Evolutionary conservation across 768 basidiomycete species (phyloP), one percentile per base, ranked within the genome.

Genomic region (Pleurotus giganteus): DNA sequence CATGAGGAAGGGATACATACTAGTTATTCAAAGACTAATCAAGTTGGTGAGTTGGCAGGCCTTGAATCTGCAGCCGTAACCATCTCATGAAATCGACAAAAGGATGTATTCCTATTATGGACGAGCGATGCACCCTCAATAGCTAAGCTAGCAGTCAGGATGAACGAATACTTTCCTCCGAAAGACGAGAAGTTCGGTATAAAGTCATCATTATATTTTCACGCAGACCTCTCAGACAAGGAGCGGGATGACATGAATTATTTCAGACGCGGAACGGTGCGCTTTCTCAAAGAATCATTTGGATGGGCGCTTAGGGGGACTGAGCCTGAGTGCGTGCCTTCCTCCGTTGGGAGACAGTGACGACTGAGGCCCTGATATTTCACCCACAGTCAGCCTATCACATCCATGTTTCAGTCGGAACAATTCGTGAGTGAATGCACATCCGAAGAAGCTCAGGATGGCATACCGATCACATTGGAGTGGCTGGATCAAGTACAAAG

Each of bases 111-210:
- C 55, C 56, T 62, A n/a, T 51, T 68, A n/a, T 73, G 72, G 69
- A 61, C 66, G 3, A 50, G 56, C 19, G 47, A 55, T 19, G 56
- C 61, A 24, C 58, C 59, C 2, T 71, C 68, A 15, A 62, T 72
- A 50, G 56, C 66, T 4, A 65, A 71, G 29, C 72, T 73, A 53
- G 67, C 71, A 62, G 54, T 71, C 34, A 69, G 69, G 5, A 74
- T 75, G 58, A 70, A 76, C 41, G 70, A 76, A 60, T 79, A 78
- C 60, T 71, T 74, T 51, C 72, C 70, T 8, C 62, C 65, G 42
- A 58, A 71, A 13, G 61, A 69, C 55, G 54, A 63, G 26, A 55
- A 57, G 24, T 57, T 51, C 42, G 36, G 53, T 34, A 42, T 37
- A 43, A 39, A 56, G 37, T 63, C 66, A 7, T 63, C 65, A 21